Evolutionary conservation across 2,329 filamentous ascomycete genomes (phyloP).

Genomic region (Chaetomium globosum): DNA sequence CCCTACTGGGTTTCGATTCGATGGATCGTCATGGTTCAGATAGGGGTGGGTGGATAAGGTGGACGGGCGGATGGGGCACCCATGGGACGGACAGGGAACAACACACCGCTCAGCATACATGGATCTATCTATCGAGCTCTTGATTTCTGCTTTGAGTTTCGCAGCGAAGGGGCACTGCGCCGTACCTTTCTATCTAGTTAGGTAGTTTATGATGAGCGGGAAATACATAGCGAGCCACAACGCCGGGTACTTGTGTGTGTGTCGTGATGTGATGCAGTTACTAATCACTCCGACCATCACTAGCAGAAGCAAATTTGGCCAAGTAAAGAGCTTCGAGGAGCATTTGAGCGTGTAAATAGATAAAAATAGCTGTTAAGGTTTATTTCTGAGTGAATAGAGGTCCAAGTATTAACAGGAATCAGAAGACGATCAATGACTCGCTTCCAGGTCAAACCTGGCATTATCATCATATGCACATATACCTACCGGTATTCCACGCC

Average conservation of each 20-base stretch:
- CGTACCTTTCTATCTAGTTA: neutral
- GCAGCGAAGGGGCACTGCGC: neutral
- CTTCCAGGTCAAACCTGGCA: too few relatives aligned
- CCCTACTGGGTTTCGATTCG: neutral
- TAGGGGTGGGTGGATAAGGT: neutral
- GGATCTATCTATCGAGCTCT: neutral
- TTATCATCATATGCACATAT: too few relatives aligned
- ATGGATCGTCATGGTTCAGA: neutral
- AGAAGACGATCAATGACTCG: too few relatives aligned
- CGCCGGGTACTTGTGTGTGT: neutral
- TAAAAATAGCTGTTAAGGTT: too few relatives aligned
- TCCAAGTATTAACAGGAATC: too few relatives aligned
- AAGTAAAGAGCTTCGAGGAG: too few relatives aligned
- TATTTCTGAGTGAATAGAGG: too few relatives aligned
- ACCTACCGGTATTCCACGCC: too few relatives aligned
- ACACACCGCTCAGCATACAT: constrained; percentile 2
- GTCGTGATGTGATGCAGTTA: neutral
- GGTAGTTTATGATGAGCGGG: constrained; percentile 5
- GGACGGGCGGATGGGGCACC: neutral
- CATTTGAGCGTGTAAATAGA: too few relatives aligned
- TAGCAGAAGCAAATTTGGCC: too few relatives aligned
- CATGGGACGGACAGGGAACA: neutral
- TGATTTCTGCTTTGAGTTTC: neutral
- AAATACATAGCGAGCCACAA: neutral
- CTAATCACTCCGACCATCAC: neutral